These are phyloP conservation scores for Pleurotus eryngii DNA, from an alignment of 768 basidiomycete species.

Conservation along the genomic window DNA sequence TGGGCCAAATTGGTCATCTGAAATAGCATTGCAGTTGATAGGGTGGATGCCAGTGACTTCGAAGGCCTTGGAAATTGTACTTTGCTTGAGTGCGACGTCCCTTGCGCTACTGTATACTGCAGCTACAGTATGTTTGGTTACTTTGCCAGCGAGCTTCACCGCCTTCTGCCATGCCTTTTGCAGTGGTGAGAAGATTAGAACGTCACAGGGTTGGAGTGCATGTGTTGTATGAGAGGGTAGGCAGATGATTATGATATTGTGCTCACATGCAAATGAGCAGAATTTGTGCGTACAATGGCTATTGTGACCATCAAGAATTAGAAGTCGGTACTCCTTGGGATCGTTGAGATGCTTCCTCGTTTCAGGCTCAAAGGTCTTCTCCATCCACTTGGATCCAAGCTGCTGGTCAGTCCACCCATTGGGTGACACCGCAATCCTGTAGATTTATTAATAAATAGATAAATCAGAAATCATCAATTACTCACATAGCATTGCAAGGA, in stretches of 20 bases:
- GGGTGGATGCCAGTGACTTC: slow-evolving; percentile 12
- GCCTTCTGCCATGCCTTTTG: slow-evolving; percentile 15
- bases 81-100: not conserved
- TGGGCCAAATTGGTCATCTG: slow-evolving; percentile 12
- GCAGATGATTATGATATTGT: slow-evolving; percentile 17
- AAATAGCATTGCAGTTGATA: slow-evolving; percentile 11
- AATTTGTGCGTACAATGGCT: slow-evolving; percentile 14
- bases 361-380: slow-evolving; percentile 13
- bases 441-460: not conserved
- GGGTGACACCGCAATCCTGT: slow-evolving; percentile 9
- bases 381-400: slow-evolving; percentile 14
- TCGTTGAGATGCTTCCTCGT: not conserved
- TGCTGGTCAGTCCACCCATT: slow-evolving; percentile 21
- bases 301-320: slow-evolving; percentile 20
- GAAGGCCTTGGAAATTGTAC: slow-evolving; percentile 2
- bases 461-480: not conserved
- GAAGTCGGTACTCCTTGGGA: slow-evolving; percentile 9
- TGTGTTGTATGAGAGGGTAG: slow-evolving; percentile 21
- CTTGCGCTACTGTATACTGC: not conserved
- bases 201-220: slow-evolving; percentile 16
- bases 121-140: too few relatives aligned
- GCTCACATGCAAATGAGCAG: slow-evolving; percentile 7
- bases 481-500: slow-evolving; percentile 14
- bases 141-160: too few relatives aligned
- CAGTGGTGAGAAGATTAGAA: slow-evolving; percentile 32